phyloP scores from a whole-genome alignment of 2,329 filamentous ascomycete species.

The Neodidymelliopsis sp. region DNA sequence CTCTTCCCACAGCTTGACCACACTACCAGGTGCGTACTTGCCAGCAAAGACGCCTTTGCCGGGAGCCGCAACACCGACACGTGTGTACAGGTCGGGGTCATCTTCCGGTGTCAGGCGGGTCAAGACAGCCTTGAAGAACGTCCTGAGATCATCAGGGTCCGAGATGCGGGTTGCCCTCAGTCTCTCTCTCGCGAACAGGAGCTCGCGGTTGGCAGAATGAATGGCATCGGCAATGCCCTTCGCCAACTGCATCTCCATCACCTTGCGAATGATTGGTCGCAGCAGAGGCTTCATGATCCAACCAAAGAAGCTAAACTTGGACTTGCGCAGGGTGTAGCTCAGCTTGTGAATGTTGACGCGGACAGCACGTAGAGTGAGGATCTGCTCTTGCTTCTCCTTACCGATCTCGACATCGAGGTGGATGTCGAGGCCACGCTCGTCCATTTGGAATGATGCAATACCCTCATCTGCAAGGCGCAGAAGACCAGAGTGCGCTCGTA shows the following conservation, averaged over 20 bases:
- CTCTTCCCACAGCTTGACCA: slow-evolving; percentile 89
- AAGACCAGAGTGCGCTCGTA: slow-evolving; percentile 78
- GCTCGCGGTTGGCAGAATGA: slow-evolving; percentile 79
- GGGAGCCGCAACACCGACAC: slow-evolving; percentile 72
- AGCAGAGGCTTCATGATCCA: slow-evolving; percentile 88
- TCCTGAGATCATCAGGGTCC: slow-evolving; percentile 78
- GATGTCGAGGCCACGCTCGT: slow-evolving; percentile 86
- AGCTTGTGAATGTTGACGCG: slow-evolving; percentile 87
- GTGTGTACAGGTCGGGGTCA: slow-evolving; percentile 77
- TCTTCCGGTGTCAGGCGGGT: slow-evolving; percentile 75
- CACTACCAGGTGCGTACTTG: slow-evolving; percentile 85
- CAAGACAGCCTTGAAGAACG: slow-evolving; percentile 83
- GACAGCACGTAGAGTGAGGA: slow-evolving; percentile 78
- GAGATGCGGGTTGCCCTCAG: slow-evolving; percentile 85
- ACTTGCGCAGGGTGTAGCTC: slow-evolving; percentile 76
- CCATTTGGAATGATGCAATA: slow-evolving; percentile 83
- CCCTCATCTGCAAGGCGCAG: slow-evolving; percentile 81
- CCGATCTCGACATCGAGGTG: slow-evolving; percentile 84
- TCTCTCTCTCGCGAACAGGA: slow-evolving; percentile 85
- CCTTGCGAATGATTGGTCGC: slow-evolving; percentile 78
- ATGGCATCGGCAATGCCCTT: slow-evolving; percentile 73
- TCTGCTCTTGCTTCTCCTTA: slow-evolving; percentile 78
- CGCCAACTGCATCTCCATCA: slow-evolving; percentile 80
- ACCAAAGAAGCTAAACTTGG: slow-evolving; percentile 77
- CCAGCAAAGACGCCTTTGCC: slow-evolving; percentile 76